Evolutionary conservation across 2,329 filamentous ascomycete genomes (phyloP), one percentile per base, ranked within the genome.

Genomic region (Aspergillus pseudonomiae): DNA sequence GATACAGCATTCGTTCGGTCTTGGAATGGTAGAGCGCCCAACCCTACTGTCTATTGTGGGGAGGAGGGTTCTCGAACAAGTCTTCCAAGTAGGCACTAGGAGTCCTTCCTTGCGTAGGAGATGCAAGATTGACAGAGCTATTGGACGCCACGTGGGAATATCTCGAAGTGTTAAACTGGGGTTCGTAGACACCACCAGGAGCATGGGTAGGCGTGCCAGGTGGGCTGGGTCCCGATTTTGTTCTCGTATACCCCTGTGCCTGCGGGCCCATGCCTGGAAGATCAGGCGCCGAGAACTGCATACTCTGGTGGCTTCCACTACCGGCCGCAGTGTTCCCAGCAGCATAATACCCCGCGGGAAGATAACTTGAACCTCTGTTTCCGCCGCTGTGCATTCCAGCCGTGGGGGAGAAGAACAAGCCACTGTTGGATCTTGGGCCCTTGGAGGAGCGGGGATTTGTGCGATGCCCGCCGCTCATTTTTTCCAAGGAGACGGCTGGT

Each of bases 331-430:
- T 84, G 36, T 83, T 84, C 26, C 90, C 86, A 6, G 92, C 86
- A 36, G 93, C 90, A 74, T 98, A 98, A 80, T 96, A 97, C 1
- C 94, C 94, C 3, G 94, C 90, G 19, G 94, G 94, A 24, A 97
- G 84, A 75, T 94, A 96, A 34, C 65, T 75, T n/a, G 92, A 96
- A 63, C 86, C 88, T 59, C 94, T 89, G 67, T 86, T 86, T n/a
- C 73, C 73, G 69, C 87, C 87, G 53, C 80, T 80, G 45, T 83
- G 79, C 65, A 81, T 82, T 62, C 83, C 82, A 9, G 86, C 94
- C 0, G 95, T 98, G 0, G 95, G 95, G 9, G 93, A 97, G 83
- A 97, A 99, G 86, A 99, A 99, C 19, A 98, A 84, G 66, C 90
- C 92, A 43, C 88, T 88, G 73, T 86, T 91, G 84, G 87, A 30